Percentiles rank a stretch among this genome's conserved stretches.
Conservation (phyloP, 2,329 filamentous ascomycete species). For the Arthroderma uncinatum region DNA sequence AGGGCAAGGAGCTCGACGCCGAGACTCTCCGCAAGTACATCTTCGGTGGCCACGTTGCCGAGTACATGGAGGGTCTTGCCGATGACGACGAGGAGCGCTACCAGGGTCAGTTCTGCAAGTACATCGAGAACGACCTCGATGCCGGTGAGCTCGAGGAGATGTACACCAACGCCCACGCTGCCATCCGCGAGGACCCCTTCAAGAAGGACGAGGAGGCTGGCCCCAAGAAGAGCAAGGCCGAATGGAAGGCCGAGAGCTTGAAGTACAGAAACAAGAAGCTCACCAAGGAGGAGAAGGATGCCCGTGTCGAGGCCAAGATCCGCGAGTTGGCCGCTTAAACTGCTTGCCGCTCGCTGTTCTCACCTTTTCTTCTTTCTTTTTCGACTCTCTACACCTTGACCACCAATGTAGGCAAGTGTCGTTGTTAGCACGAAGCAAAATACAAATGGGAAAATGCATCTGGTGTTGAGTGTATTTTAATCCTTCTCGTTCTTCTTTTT, state of each 20-base stretch:
- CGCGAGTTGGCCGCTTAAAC: constrained; percentile 54
- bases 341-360: not conserved
- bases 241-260: constrained; percentile 91
- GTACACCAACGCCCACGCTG: constrained; percentile 87
- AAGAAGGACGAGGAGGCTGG: constrained; percentile 70
- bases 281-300: constrained; percentile 69
- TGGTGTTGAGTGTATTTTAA: constrained; percentile 4
- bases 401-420: not conserved
- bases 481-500: not conserved
- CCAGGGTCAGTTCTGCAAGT: constrained; percentile 95
- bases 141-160: constrained; percentile 94
- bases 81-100: constrained; percentile 99
- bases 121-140: constrained; percentile 94
- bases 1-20: constrained; percentile 93
- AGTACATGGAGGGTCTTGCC: constrained; percentile 99
- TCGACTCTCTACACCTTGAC: not conserved
- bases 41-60: constrained; percentile 92
- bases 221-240: constrained; percentile 91
- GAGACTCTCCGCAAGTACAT: constrained; percentile 99
- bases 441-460: constrained; percentile 3
- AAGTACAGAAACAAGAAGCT: constrained; percentile 75
- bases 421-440: too few relatives aligned
- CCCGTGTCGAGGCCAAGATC: constrained; percentile 84
- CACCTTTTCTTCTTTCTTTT: not conserved
- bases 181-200: constrained; percentile 95